Percentiles rank a stretch among this genome's conserved stretches.
These are phyloP conservation scores for Mucor indicus DNA, from an alignment of 371 early-diverging fungal species.

Conservation along the genomic window DNA sequence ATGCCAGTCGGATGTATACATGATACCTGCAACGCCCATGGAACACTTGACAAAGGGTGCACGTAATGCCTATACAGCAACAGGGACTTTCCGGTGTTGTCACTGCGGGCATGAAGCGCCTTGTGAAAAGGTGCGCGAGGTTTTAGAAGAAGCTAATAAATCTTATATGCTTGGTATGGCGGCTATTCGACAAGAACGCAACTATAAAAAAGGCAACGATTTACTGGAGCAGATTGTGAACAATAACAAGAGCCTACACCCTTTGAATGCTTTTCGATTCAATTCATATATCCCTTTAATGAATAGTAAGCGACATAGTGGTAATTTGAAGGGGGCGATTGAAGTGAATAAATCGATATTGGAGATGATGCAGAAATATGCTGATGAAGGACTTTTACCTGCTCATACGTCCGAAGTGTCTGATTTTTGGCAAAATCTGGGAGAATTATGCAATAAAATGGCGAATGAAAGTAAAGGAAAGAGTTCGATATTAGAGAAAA, in stretches of 20 bases:
- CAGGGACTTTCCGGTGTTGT: slow-evolving; percentile 44
- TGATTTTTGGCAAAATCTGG: slow-evolving; percentile 61
- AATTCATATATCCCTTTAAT: slow-evolving; percentile 60
- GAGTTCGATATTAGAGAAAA: slow-evolving; percentile 22
- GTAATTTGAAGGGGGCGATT: slow-evolving; percentile 55
- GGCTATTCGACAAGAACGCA: slow-evolving; percentile 26
- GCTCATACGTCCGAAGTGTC: slow-evolving; percentile 57
- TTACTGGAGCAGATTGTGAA: slow-evolving; percentile 24
- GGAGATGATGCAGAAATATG: slow-evolving; percentile 32
- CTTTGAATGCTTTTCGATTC: slow-evolving; percentile 39
- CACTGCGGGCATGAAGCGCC: slow-evolving; percentile 44
- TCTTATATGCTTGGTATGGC: slow-evolving; percentile 25
- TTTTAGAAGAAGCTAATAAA: slow-evolving; percentile 40
- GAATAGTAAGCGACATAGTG: slow-evolving; percentile 47
- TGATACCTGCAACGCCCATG: slow-evolving; percentile 46
- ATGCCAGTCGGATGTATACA: slow-evolving; percentile 66
- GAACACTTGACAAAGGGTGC: slow-evolving; percentile 22
- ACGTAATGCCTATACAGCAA: slow-evolving; percentile 5
- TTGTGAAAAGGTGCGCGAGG: slow-evolving; percentile 24
- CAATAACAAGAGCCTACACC: slow-evolving; percentile 17
- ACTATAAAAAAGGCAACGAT: slow-evolving; percentile 30
- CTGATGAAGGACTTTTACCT: slow-evolving; percentile 41
- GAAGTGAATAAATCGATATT: slow-evolving; percentile 51
- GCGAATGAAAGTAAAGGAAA: slow-evolving; percentile 37
- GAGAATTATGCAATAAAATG: slow-evolving; percentile 51